Evolutionary conservation across 805 yeast genomes (phyloP).

Genomic region (Tetrapisispora fleetii): DNA sequence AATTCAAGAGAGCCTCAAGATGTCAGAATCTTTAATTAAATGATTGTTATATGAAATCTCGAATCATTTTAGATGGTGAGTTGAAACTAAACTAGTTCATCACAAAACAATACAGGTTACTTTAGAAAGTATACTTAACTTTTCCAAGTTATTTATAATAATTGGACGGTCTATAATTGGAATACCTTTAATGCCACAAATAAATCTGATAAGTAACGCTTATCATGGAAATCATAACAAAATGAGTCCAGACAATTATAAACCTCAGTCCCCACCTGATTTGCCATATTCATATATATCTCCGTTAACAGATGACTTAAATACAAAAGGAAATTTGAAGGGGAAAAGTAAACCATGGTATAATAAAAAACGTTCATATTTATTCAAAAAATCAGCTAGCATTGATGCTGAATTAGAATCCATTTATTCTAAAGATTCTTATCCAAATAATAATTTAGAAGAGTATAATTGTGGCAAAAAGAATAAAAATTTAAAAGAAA

Average conservation of each 20-base stretch:
- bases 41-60: neutral
- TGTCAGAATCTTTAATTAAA: neutral
- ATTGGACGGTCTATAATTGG: too few species aligned
- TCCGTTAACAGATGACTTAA: neutral
- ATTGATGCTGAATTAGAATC: neutral
- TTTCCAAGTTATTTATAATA: neutral
- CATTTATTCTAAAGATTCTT: neutral
- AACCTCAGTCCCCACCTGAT: slow-evolving; percentile 1
- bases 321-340: neutral
- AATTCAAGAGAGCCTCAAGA: neutral
- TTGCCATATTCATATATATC: neutral
- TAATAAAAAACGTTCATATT: neutral
- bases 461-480: neutral
- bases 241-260: neutral
- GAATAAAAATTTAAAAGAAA: neutral
- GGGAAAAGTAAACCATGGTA: neutral
- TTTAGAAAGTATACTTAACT: neutral
- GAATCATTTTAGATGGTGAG: neutral
- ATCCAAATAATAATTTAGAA: neutral
- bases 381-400: neutral
- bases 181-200: neutral
- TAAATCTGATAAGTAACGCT: neutral
- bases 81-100: too few species aligned
- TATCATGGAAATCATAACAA: neutral
- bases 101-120: neutral